A percentile compares a stretch with the other conserved stretches of the same genome.
phyloP scores from a whole-genome alignment of 1,139 yeast species.

The Scheffersomyces illinoinensis region DNA sequence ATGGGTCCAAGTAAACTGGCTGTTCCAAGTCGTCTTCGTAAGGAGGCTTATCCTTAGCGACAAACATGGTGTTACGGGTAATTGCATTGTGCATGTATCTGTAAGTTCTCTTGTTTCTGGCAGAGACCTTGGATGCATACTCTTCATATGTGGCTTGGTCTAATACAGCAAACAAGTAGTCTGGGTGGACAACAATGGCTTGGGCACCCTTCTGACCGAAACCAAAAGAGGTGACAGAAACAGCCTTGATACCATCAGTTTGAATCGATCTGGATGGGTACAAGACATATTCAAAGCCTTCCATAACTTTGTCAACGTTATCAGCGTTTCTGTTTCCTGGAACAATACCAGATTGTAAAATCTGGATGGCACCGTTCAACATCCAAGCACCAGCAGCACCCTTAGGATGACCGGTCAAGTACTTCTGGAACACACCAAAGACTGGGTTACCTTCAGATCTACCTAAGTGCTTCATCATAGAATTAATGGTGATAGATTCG shows the following conservation, averaged over 20 bases:
- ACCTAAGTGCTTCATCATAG: slow-evolving; percentile 93
- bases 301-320: slow-evolving; percentile 81
- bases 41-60: slow-evolving; percentile 92
- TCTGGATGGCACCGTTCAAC: slow-evolving; percentile 97
- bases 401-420: slow-evolving; percentile 99
- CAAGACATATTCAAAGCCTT: slow-evolving; percentile 82
- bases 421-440: slow-evolving; percentile 97
- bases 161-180: slow-evolving; percentile 85
- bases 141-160: slow-evolving; percentile 66
- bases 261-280: slow-evolving; percentile 92
- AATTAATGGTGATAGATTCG: slow-evolving; percentile 86
- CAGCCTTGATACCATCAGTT: slow-evolving; percentile 98
- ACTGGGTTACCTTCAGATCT: slow-evolving; percentile 98
- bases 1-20: slow-evolving; percentile 92
- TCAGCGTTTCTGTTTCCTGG: slow-evolving; percentile 99
- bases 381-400: slow-evolving; percentile 99
- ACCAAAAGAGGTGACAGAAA: slow-evolving; percentile 95
- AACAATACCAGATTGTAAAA: slow-evolving; percentile 86
- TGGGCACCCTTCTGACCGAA: slow-evolving; percentile 99
- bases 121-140: slow-evolving; percentile 69
- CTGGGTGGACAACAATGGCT: slow-evolving; percentile 89
- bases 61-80: slow-evolving; percentile 87
- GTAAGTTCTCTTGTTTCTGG: slow-evolving; percentile 89
- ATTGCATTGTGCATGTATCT: slow-evolving; percentile 96
- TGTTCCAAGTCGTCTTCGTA: slow-evolving; percentile 85